Base-by-base conservation (phyloP, 1,139 yeast species). In the Debaryomycetaceae sp. region DNA sequence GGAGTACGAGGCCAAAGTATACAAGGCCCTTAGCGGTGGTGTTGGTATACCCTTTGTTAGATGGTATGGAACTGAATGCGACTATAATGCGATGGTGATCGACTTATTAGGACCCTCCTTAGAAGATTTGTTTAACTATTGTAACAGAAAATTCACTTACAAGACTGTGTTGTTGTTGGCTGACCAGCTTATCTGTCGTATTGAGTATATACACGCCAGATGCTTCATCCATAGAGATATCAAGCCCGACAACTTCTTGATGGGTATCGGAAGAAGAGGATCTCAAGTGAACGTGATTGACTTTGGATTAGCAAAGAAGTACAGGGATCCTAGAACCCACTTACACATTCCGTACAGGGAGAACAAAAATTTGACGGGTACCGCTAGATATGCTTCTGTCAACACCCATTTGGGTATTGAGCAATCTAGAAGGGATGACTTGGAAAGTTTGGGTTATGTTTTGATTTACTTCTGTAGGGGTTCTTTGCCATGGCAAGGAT, bases 11-110 rank as follows among this genome's bases (percentile, higher is more conserved):
- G 96, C 97, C 9, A 81, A 94, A 52, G 98, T 91, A 28, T 91
- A 91, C 69, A 88, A 87, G 62, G 92, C 96, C 5, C 71, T 92
- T 42, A 86, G 95, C 49, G 98, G 98, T 26, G 98, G 98, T 30
- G 95, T 92, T 30, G 98, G 98, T 33, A 91, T 92, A 43, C 98
- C 98, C 3, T 91, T 89, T 65, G 91, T 91, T 33, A 80, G 98
- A 61, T 92, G 97, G 96, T 92, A 82, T 62, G 98, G 98, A 31
- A 86, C 95, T 2, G 98, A 92, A 61, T 87, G 96, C 53, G 97
- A 91, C 60, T 91, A 88, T 61, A 88, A 92, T 61, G 97, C 97
- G 33, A 85, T 92, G 89, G 98, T 92, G 38, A 89, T 92, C 55
- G 98, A 92, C 61, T 76, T 92, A 42, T 74, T 92, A 55, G 98